Percentiles rank a stretch among this genome's conserved stretches.
These are phyloP conservation scores for Xylaria palmicola DNA, from an alignment of 495 filamentous ascomycete species.

Conservation along the genomic window DNA sequence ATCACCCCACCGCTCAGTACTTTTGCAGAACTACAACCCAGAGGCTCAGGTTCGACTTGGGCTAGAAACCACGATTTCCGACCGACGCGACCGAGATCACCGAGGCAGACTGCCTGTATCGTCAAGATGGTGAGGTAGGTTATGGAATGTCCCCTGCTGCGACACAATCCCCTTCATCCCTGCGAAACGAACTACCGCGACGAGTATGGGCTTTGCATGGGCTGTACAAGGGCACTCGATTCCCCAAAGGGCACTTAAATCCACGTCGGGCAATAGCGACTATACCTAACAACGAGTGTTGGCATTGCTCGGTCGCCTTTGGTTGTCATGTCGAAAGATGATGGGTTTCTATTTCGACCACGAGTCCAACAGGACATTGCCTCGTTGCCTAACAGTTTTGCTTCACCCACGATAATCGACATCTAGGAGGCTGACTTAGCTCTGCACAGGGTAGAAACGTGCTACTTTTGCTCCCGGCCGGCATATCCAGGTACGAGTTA, in stretches of 20 bases:
- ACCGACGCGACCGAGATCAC: slow-evolving; percentile 5
- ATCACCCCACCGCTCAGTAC: slow-evolving; percentile 9
- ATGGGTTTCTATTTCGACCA: neutral
- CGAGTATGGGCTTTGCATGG: neutral
- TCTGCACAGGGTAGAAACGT: slow-evolving; percentile 64
- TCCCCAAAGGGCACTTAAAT: neutral
- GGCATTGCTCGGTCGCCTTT: neutral
- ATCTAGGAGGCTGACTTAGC: slow-evolving; percentile 18
- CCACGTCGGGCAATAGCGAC: neutral
- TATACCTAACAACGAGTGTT: neutral
- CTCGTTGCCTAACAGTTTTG: neutral
- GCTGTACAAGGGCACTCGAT: neutral
- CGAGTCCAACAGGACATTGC: neutral
- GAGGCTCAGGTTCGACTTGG: slow-evolving; percentile 11
- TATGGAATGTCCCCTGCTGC: neutral
- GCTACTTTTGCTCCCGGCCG: slow-evolving; percentile 85
- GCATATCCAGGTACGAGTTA: slow-evolving; percentile 69
- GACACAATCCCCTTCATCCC: neutral
- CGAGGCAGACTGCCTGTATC: slow-evolving; percentile 10
- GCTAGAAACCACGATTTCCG: slow-evolving; percentile 11
- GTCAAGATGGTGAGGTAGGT: slow-evolving; percentile 46
- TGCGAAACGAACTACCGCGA: neutral
- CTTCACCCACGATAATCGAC: neutral
- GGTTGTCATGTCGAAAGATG: neutral
- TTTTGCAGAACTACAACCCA: slow-evolving; percentile 3